Percentiles rank a stretch among this genome's conserved stretches.
These are phyloP conservation scores for Trypethelium eluteriae DNA, from an alignment of 495 filamentous ascomycete genomes.

Conservation along the genomic window DNA sequence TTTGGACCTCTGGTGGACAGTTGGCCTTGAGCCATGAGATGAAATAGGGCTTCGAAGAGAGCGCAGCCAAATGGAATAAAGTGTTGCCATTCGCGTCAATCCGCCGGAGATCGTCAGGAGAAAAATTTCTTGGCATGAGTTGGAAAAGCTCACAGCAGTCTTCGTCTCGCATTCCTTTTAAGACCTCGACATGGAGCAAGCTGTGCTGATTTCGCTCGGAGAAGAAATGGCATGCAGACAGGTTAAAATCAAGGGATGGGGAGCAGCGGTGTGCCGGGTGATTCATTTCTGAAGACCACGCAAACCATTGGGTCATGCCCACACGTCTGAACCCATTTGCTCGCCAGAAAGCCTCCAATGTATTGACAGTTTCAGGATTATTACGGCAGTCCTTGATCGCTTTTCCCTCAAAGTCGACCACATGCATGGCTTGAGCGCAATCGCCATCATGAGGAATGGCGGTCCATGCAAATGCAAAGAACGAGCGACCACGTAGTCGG, in stretches of 20 bases:
- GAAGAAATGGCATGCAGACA: not conserved
- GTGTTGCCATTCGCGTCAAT: slow-evolving; percentile 2
- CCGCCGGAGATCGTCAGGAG: not conserved
- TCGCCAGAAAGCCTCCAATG: not conserved
- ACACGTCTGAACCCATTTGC: not conserved
- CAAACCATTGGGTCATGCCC: slow-evolving; percentile 2
- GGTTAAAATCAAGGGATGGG: not conserved
- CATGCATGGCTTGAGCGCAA: not conserved
- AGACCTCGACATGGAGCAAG: not conserved
- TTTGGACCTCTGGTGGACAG: not conserved
- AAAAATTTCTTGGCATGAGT: not conserved
- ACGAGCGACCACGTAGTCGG: not conserved
- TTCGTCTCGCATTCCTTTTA: not conserved
- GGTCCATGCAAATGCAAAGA: not conserved
- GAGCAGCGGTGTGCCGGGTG: not conserved
- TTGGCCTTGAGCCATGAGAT: not conserved
- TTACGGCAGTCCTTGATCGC: not conserved
- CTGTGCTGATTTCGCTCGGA: slow-evolving; percentile 5
- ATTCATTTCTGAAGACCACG: not conserved
- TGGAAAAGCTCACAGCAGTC: not conserved
- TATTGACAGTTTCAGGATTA: not conserved
- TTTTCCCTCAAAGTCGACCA: not conserved
- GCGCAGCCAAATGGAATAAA: not conserved
- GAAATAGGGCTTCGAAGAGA: not conserved
- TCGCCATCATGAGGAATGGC: not conserved